These are phyloP conservation scores for Chrysopogon serrulatus DNA, from an alignment of 176 grass and related monocot genomes.

Conservation along the genomic window DNA sequence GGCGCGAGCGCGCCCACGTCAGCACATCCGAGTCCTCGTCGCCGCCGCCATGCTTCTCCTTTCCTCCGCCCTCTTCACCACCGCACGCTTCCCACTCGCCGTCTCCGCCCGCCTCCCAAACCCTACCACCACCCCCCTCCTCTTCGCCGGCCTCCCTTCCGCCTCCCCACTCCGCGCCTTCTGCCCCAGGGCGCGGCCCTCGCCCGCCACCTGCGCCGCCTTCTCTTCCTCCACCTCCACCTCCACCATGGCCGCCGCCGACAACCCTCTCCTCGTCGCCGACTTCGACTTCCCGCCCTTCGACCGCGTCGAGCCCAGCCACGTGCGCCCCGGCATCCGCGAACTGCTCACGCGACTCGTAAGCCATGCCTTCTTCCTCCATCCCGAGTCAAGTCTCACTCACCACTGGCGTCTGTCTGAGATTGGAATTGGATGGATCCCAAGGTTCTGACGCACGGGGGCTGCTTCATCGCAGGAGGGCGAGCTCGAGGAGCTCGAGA, in stretches of 20 bases:
- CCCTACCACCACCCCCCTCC: neutral
- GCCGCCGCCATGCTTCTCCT: conserved; percentile 21
- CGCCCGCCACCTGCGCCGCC: conserved; percentile 32
- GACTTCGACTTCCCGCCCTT: conserved; percentile 84
- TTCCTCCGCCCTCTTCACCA: neutral
- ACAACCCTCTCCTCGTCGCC: conserved; percentile 59
- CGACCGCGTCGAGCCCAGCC: conserved; percentile 56
- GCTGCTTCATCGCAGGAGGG: conserved; percentile 38
- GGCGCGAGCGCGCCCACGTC: neutral
- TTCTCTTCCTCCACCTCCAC: neutral
- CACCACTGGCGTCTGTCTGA: neutral
- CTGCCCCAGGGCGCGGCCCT: conserved; percentile 28
- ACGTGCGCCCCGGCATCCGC: conserved; percentile 78
- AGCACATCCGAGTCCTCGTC: neutral
- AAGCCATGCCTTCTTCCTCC: neutral
- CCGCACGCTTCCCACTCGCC: conserved; percentile 1
- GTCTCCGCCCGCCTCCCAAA: conserved; percentile 30
- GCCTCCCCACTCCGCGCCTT: conserved; percentile 61
- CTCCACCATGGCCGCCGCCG: neutral
- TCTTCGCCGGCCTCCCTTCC: conserved; percentile 35
- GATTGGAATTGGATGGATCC: neutral
- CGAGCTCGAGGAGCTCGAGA: conserved; percentile 83
- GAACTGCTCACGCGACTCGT: conserved; percentile 68
- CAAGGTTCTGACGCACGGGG: neutral
- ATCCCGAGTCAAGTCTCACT: neutral